Percentiles rank a stretch among this genome's conserved stretches.
phyloP scores from a whole-genome alignment of 768 basidiomycete species.

The Tulasnella sp. region DNA sequence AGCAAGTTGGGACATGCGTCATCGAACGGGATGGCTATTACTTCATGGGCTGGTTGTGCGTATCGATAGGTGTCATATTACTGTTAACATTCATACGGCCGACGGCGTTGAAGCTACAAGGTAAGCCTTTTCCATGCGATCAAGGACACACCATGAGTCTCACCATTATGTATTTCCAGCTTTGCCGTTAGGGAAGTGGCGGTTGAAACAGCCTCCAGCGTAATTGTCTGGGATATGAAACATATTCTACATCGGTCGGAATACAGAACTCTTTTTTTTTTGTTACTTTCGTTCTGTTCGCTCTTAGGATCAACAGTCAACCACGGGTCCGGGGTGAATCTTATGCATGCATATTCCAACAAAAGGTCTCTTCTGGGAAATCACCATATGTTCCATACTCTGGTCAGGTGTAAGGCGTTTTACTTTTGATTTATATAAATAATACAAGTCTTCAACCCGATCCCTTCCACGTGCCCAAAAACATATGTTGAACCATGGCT shows the following conservation, averaged over 20 bases:
- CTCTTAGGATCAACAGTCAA: no score
- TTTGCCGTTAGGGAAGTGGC: conserved; percentile 60
- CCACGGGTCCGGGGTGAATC: no score
- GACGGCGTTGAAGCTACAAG: conserved; percentile 74
- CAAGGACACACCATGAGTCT: neutral
- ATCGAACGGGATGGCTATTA: conserved; percentile 90
- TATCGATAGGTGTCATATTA: conserved; percentile 61
- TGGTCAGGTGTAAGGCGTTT: no score
- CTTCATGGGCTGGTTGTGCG: conserved; percentile 66
- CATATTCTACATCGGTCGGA: no score
- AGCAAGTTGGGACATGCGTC: conserved; percentile 67
- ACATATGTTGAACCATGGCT: conserved; percentile 24
- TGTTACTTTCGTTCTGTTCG: no score
- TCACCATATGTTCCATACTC: no score
- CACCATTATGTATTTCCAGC: conserved; percentile 31
- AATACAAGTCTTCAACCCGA: neutral
- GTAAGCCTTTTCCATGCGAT: conserved; percentile 33
- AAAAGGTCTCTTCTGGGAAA: no score
- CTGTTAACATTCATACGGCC: conserved; percentile 71
- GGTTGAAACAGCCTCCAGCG: conserved; percentile 33
- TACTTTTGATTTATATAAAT: no score
- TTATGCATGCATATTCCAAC: no score
- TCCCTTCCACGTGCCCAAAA: conserved; percentile 21
- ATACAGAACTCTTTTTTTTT: no score
- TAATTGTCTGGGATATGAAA: neutral